phyloP scores from a whole-genome alignment of 805 yeast species.

The Wickerhamiella qilinensis region DNA sequence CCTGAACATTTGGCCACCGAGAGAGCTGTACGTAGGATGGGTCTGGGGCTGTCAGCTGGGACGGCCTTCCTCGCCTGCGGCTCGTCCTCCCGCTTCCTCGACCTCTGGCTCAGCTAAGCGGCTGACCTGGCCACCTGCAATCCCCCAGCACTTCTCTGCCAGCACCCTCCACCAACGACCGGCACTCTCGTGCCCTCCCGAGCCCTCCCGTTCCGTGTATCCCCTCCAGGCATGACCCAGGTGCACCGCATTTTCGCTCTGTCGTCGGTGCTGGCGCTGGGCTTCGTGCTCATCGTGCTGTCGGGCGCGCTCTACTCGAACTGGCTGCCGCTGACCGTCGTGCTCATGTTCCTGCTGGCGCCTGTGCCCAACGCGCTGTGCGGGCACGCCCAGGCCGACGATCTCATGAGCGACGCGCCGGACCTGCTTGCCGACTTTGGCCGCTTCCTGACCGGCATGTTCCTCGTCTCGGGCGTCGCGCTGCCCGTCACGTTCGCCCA shows the following conservation, averaged over 20 bases:
- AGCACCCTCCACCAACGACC: too few relatives aligned
- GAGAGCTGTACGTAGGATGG: too few relatives aligned
- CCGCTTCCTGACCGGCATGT: conserved; percentile 58
- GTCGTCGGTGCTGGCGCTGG: conserved; percentile 67
- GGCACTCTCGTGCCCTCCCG: too few relatives aligned
- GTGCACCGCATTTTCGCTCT: conserved; percentile 63
- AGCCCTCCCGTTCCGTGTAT: too few relatives aligned
- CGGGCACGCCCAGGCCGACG: conserved; percentile 33
- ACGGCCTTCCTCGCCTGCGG: too few relatives aligned
- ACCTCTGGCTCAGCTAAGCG: too few relatives aligned
- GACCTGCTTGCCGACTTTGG: conserved; percentile 56
- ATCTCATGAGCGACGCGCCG: conserved; percentile 41
- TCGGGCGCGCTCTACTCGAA: conserved; percentile 80
- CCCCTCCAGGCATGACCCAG: conserved; percentile 35
- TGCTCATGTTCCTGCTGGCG: conserved; percentile 49
- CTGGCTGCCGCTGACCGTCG: conserved; percentile 78
- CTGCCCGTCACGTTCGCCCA: conserved; percentile 69
- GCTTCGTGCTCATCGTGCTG: conserved; percentile 72
- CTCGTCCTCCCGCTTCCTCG: too few relatives aligned
- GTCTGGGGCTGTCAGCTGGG: too few relatives aligned
- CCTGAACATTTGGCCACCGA: conserved; percentile 76
- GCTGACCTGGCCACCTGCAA: too few relatives aligned
- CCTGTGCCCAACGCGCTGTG: conserved; percentile 57
- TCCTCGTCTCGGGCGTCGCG: conserved; percentile 59
- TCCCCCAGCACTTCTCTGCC: too few relatives aligned